Evolutionary conservation across 106 monocot species (phyloP).

Genomic region (Narthecium ossifragum): DNA sequence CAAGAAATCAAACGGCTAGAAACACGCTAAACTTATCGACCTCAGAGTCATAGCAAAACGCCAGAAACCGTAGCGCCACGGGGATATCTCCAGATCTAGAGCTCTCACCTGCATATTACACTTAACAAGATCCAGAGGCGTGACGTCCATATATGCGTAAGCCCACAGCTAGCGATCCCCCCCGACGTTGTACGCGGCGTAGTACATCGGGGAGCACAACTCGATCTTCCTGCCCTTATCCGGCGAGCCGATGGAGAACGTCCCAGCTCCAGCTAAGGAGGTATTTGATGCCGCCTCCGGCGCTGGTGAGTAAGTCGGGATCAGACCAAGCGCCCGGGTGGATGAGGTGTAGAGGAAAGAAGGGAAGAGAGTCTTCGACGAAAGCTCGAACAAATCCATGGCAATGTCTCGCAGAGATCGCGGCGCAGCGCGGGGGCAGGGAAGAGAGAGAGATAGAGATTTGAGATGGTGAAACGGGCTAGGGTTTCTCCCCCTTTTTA

Average conservation of each 20-base stretch:
- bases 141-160: slow-evolving; percentile 57
- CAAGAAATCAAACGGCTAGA: too few species aligned
- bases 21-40: too few species aligned
- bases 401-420: too few species aligned
- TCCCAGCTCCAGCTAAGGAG: neutral
- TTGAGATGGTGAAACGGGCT: too few species aligned
- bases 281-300: neutral
- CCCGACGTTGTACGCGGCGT: slow-evolving; percentile 48
- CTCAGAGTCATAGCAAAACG: too few species aligned
- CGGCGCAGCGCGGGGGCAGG: too few species aligned
- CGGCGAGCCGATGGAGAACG: slow-evolving; percentile 27
- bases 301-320: neutral
- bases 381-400: slow-evolving; percentile 9
- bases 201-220: slow-evolving; percentile 49
- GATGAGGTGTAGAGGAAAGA: slow-evolving; percentile 42
- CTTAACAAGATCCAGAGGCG: slow-evolving; percentile 65
- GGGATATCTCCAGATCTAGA: too few species aligned
- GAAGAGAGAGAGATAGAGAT: too few species aligned
- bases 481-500: too few species aligned
- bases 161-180: slow-evolving; percentile 52
- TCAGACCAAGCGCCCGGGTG: slow-evolving; percentile 2
- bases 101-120: slow-evolving; percentile 68
- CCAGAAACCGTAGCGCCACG: too few species aligned
- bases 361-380: slow-evolving; percentile 31
- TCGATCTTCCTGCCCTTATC: slow-evolving; percentile 45